Evolutionary conservation across 371 early-diverging fungal genomes (phyloP), one percentile per base, ranked within the genome.

Genomic region (Mucor racemosus): DNA sequence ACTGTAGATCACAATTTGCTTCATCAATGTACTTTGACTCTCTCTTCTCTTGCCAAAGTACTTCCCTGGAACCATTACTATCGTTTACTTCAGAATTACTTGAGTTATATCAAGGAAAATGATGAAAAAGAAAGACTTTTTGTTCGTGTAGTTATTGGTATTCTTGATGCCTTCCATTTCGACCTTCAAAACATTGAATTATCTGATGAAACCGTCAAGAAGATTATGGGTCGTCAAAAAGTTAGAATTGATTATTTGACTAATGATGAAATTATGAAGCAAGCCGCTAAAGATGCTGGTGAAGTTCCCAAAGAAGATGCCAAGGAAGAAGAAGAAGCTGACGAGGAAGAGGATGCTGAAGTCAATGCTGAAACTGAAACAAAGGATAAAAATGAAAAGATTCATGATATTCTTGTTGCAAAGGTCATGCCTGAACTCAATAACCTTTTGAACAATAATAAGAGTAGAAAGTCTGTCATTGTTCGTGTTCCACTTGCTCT

Each of bases 151-250:
- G 82, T 97, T 10, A 87, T 93, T 64, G 79, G 89, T 10, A 81
- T 97, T 46, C 71, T 99, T 58, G 97, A 97, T 61, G 86, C 86
- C 34, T 98, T 97, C 88, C 94, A 95, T 69, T 97, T 95, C 77
- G 91, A 95, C 69, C 65, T 95, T 46, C 86, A 84, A 50, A 58
- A 81, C 13, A 85, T 87, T 14, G 74, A 80, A 46, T 72, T 86
- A 3, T 72, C 78, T 13, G 82, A 79, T 11, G 88, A 85, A 54
- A 58, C 62, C n/a, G 78, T 74, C 4, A 64, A 76, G 39, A 66
- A 62, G 58, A 79, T 77, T 36, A 81, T 80, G 77, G 77, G 74
- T 2, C 68, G 75, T 31, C 76, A 84, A 64, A 84, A 66, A 67
- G 66, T 77, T 9, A 75, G 67, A 13, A 86, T 84, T 56, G 77